Evolutionary conservation across 495 filamentous ascomycete species (phyloP), one percentile per base, ranked within the genome.

Genomic region (Aspergillus campestris): DNA sequence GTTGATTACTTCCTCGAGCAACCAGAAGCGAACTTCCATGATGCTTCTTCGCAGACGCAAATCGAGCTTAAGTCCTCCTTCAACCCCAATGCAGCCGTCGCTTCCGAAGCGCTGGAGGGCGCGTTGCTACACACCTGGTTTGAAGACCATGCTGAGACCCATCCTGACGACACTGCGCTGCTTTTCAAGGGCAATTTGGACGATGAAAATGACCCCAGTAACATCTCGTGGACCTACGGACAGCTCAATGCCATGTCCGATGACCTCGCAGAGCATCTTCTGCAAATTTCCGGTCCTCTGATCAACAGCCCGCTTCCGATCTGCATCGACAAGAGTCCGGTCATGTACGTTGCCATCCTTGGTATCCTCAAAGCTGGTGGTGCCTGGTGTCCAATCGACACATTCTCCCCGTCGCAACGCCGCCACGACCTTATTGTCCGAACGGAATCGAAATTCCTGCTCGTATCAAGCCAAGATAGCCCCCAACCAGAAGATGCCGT

Each of bases 321-420:
- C 7, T 84, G 83, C 57, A 91, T 94, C 53, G 78, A 89, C 42
- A 90, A 90, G 59, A 87, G 80, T 49, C 80, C 87, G 1, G 79
- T 86, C 39, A 77, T 87, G 8, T 89, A 83, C 37, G 82, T 89
- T 48, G 78, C 84, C 3, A 87, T 91, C 15, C 67, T 92, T 6
- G 88, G 86, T 5, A 81, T 90, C 35, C 64, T 92, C 38, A 92
- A 92, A 59, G 79, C 81, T 6, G 62, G 62, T 1, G 58, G 51
- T 35, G 64, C 57, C 2, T 67, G 64, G 64, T 67, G 59, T 57
- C 64, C 64, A 4, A 63, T 67, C n/a, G 64, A 67, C 47, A 55
- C 61, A 6, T 49, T 57, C 8, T 67, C 61, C 28, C 64, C 64
- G 39, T 11, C 56, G 12, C 58, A 57, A 32, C 61, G 64, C 27